Base-by-base conservation (phyloP, 257 asterid species). In the Solanum sejunctum region DNA sequence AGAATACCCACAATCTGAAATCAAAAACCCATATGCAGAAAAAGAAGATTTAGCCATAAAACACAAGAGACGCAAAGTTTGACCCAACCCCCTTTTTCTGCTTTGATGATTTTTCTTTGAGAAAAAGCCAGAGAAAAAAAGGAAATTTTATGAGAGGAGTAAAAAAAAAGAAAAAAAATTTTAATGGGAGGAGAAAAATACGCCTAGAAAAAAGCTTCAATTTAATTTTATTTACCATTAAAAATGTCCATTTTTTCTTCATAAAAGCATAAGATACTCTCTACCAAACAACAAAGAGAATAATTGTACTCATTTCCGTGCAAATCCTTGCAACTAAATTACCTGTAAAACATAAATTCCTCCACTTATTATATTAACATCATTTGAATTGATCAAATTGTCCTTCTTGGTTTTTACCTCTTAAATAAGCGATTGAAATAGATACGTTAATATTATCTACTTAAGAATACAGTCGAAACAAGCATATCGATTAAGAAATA, bases 251-350 rank as follows among this genome's bases (percentile, higher is more conserved):
- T 36, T 28, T 28, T 64, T 66, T 15, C 11, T 28, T 66, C 72
- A 66, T 66, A 69, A 69, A 32, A 80, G 41, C 52, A 32, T 57
- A 43, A 58, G 21, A 49, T 82, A 45, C 23, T 81, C 72, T 41
- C 51, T 36, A 80, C 84, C 70, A 60, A 80, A 85, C 80, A 80
- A 84, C 80, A 79, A 66, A 51, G 86, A 51, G 86, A 85, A 88
- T 82, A 85, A 86, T 87, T 80, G 96, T 90, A 12, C 12, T 8
- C 77, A 10, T 77, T 67, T 90, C 98, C 97, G 95, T 95, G 93
- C 96, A 92, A 89, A 85, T 89, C 90, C 87, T 85, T 91, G 87
- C 90, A 92, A 91, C 93, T 66, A 91, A 81, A 86, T 89, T 91
- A 93, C 92, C 93, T 66, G 92, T 85, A 87, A 83, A 26, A 39